These are phyloP conservation scores for Aspergillus fructus DNA, from an alignment of 2,329 filamentous ascomycete genomes.

Conservation along the genomic window DNA sequence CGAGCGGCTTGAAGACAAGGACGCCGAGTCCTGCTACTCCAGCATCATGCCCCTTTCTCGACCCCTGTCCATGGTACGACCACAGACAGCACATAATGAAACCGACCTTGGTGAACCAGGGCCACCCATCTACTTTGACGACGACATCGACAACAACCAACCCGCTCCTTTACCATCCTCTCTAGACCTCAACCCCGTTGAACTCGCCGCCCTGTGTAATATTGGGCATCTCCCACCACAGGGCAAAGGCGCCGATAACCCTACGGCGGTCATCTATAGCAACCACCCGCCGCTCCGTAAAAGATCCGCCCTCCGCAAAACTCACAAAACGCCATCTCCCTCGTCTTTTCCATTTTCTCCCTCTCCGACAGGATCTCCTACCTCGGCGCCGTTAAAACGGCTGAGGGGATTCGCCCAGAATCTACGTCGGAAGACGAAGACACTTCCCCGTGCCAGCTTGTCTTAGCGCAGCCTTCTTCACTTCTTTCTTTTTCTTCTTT, in stretches of 20 bases:
- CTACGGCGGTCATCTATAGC: constrained; percentile 12
- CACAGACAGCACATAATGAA: constrained; percentile 22
- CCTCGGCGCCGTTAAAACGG: constrained; percentile 1
- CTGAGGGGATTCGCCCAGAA: constrained; percentile 6
- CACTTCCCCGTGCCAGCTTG: constrained; percentile 2
- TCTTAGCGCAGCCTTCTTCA: constrained; percentile 2
- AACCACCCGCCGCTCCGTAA: constrained; percentile 6
- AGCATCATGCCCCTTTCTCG: constrained; percentile 15
- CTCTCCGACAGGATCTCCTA: not conserved
- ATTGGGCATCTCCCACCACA: constrained; percentile 3
- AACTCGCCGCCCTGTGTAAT: constrained; percentile 5
- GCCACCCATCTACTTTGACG: not conserved
- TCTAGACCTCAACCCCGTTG: not conserved
- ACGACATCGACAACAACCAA: not conserved
- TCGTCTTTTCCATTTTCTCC: not conserved
- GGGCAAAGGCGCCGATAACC: constrained; percentile 6
- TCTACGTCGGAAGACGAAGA: constrained; percentile 8
- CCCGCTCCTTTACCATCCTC: not conserved
- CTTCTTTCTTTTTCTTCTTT: constrained; percentile 9
- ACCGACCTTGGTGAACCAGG: constrained; percentile 34
- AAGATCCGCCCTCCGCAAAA: constrained; percentile 1
- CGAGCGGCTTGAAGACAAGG: constrained; percentile 21
- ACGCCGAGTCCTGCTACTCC: constrained; percentile 14
- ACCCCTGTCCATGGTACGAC: constrained; percentile 15
- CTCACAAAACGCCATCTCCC: not conserved